Percentiles rank a stretch among this genome's conserved stretches.
phyloP scores from a whole-genome alignment of 2,329 filamentous ascomycete genomes.

The Knufia petricola region DNA sequence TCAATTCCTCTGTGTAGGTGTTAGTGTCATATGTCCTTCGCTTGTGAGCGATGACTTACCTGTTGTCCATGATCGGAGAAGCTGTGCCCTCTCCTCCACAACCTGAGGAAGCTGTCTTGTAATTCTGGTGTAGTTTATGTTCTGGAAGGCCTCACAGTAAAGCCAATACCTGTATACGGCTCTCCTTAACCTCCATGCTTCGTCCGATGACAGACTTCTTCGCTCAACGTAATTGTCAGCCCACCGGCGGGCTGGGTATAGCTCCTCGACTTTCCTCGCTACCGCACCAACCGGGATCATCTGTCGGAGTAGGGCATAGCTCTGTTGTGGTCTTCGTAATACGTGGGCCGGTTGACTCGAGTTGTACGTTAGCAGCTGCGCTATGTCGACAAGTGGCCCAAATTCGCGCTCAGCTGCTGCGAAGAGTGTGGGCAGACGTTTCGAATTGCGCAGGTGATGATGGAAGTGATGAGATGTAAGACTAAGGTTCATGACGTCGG shows the following conservation, averaged over 20 bases:
- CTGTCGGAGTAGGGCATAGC: constrained; percentile 46
- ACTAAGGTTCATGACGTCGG: constrained; percentile 46
- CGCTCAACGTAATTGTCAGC: constrained; percentile 45
- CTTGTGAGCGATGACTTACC: constrained; percentile 1
- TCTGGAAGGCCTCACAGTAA: constrained; percentile 51
- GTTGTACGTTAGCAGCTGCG: constrained; percentile 53
- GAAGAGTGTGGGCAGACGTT: constrained; percentile 46
- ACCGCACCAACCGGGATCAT: constrained; percentile 45
- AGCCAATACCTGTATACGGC: constrained; percentile 54
- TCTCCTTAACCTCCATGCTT: constrained; percentile 44
- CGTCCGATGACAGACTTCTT: constrained; percentile 41
- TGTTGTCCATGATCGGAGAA: constrained; percentile 51
- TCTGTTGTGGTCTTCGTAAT: constrained; percentile 43
- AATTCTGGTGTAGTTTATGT: constrained; percentile 40
- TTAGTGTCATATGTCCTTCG: neutral
- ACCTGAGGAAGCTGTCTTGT: constrained; percentile 38
- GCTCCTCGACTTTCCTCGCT: constrained; percentile 48
- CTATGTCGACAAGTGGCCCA: constrained; percentile 49
- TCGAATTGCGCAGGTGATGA: constrained; percentile 43
- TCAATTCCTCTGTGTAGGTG: constrained; percentile 35
- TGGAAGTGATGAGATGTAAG: constrained; percentile 47
- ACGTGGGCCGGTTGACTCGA: constrained; percentile 49
- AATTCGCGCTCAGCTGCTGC: constrained; percentile 46
- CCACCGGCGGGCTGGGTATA: constrained; percentile 57
- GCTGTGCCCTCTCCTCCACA: constrained; percentile 43